Percentiles rank a stretch among this genome's conserved stretches.
Conservation (phyloP, 2,329 filamentous ascomycete species). For the Monosporascus sp. region DNA sequence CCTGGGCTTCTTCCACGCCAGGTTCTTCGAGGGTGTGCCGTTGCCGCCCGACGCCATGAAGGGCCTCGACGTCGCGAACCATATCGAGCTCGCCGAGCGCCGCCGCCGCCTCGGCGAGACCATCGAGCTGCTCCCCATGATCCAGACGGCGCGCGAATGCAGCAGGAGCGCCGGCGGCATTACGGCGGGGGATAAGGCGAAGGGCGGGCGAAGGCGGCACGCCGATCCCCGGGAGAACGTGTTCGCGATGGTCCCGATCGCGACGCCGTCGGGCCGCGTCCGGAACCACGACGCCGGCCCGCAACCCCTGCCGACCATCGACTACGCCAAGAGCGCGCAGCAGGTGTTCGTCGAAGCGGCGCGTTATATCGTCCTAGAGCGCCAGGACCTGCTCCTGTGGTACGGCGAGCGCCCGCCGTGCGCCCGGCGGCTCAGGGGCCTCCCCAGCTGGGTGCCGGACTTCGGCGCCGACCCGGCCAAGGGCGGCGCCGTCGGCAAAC, state of each 20-base stretch:
- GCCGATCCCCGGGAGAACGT: conserved; percentile 13
- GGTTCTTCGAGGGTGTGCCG: conserved; percentile 12
- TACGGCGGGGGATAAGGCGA: neutral
- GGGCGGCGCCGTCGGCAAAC: neutral
- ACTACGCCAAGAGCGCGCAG: conserved; percentile 14
- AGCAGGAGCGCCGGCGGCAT: too few relatives aligned
- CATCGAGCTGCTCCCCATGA: conserved; percentile 18
- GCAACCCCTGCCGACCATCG: conserved; percentile 14
- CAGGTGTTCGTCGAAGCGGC: conserved; percentile 16
- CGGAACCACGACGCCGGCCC: conserved; percentile 7
- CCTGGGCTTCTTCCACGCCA: conserved; percentile 10
- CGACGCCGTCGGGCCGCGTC: conserved; percentile 12
- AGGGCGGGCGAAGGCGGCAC: neutral
- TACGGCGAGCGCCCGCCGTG: conserved; percentile 12
- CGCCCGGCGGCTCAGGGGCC: conserved; percentile 7
- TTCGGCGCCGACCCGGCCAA: conserved; percentile 6
- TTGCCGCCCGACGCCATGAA: conserved; percentile 8
- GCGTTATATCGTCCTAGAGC: conserved; percentile 15
- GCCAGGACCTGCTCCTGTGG: conserved; percentile 17
- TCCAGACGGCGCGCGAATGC: conserved; percentile 14
- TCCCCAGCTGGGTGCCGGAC: conserved; percentile 20
- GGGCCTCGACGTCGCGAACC: conserved; percentile 7
- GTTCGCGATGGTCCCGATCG: conserved; percentile 15
- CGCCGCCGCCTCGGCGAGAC: conserved; percentile 10
- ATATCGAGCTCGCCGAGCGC: conserved; percentile 15